A percentile compares a stretch with the other conserved stretches of the same genome.
phyloP scores from a whole-genome alignment of 768 basidiomycete genomes.

The Mycena alexandri region DNA sequence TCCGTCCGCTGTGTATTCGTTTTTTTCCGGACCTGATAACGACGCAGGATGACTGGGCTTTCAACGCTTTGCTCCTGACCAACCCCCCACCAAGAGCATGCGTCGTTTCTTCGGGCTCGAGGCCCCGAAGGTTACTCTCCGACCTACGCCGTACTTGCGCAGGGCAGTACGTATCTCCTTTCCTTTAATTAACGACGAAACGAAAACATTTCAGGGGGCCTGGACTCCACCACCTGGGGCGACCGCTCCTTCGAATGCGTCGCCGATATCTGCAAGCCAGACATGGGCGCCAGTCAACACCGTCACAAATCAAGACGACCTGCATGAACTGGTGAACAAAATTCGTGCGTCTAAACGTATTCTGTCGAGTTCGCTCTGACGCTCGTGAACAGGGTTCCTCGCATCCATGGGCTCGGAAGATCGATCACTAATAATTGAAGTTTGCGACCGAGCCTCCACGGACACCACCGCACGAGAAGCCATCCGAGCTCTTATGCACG shows the following conservation, averaged over 20 bases:
- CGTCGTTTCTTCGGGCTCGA: constrained; percentile 32
- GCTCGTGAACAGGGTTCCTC: constrained; percentile 22
- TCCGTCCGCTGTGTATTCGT: constrained; percentile 23
- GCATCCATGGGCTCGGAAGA: constrained; percentile 34
- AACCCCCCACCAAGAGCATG: constrained; percentile 15
- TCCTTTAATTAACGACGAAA: neutral
- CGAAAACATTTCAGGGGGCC: neutral
- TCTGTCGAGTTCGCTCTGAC: neutral
- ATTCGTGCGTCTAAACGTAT: constrained; percentile 20
- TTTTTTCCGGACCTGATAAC: constrained; percentile 14
- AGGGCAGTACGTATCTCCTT: constrained; percentile 3
- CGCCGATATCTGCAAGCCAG: constrained; percentile 19
- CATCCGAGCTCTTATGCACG: constrained; percentile 30
- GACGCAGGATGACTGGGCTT: neutral
- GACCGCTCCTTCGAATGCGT: neutral
- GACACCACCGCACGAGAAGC: constrained; percentile 31
- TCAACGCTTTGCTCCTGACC: constrained; percentile 3
- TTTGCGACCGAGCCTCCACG: constrained; percentile 32
- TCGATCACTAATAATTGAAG: constrained; percentile 31
- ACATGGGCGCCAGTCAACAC: constrained; percentile 35
- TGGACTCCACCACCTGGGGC: neutral
- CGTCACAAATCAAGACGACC: constrained; percentile 35
- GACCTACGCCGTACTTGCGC: constrained; percentile 31
- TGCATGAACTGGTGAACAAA: constrained; percentile 34
- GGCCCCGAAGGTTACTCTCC: constrained; percentile 8